These are phyloP conservation scores for Ambrosiella xylebori DNA, from an alignment of 2,329 filamentous ascomycete genomes.

Conservation along the genomic window DNA sequence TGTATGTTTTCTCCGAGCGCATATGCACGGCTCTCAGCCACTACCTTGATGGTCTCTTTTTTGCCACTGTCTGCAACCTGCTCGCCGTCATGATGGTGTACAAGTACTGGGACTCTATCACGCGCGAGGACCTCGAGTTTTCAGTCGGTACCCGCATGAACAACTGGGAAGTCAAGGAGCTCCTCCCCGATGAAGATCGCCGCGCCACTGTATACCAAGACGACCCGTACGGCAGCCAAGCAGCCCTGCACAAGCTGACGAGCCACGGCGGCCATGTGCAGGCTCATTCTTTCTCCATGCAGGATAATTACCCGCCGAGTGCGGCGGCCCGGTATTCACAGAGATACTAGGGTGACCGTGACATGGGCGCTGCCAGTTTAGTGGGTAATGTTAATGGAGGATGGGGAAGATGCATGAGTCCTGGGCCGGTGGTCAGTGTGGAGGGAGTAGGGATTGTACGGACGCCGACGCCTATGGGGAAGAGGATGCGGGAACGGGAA, in stretches of 20 bases:
- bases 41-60: slow-evolving; percentile 87
- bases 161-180: slow-evolving; percentile 96
- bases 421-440: neutral
- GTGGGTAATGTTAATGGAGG: neutral
- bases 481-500: neutral
- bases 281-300: neutral
- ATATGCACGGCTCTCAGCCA: slow-evolving; percentile 78
- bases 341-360: slow-evolving; percentile 7
- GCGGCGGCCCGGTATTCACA: slow-evolving; percentile 8
- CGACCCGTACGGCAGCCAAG: slow-evolving; percentile 31
- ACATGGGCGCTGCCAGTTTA: neutral
- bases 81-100: slow-evolving; percentile 99
- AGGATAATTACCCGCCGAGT: slow-evolving; percentile 3
- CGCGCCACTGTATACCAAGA: slow-evolving; percentile 56
- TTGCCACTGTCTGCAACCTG: slow-evolving; percentile 84
- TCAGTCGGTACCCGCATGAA: slow-evolving; percentile 88
- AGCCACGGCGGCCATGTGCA: neutral
- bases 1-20: slow-evolving; percentile 74
- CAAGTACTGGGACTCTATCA: slow-evolving; percentile 99
- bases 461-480: neutral
- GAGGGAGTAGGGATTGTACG: neutral
- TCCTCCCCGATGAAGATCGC: slow-evolving; percentile 64
- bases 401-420: neutral
- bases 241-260: neutral
- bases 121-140: slow-evolving; percentile 94